Conservation (phyloP, 192 early-diverging fungal genomes). For the Mortierella alpina region DNA sequence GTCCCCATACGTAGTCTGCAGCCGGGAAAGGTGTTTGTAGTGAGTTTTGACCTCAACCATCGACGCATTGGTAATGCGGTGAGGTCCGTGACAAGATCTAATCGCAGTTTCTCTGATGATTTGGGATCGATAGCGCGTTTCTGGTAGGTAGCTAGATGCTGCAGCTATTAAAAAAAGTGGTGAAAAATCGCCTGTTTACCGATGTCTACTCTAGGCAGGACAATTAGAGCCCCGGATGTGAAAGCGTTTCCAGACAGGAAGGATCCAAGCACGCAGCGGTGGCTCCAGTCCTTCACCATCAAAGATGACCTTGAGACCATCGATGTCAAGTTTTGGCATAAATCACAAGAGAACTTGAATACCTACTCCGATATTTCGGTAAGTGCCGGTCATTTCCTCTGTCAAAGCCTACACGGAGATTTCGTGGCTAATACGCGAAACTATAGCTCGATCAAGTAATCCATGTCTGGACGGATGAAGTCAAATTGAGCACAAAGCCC, state of each 20-base stretch:
- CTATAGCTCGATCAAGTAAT: slow-evolving; percentile 45
- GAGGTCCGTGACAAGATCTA: no score
- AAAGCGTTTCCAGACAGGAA: slow-evolving; percentile 26
- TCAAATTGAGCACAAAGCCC: slow-evolving; percentile 25
- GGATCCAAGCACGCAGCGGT: slow-evolving; percentile 14
- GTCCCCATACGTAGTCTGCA: slow-evolving; percentile 33
- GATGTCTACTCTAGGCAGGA: slow-evolving; percentile 10
- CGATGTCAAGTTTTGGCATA: slow-evolving; percentile 47
- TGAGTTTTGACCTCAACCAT: neutral
- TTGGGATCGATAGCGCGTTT: slow-evolving; percentile 11
- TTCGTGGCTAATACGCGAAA: neutral
- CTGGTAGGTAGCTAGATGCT: slow-evolving; percentile 6
- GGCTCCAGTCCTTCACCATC: slow-evolving; percentile 41
- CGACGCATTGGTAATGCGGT: no score
- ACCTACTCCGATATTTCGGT: slow-evolving; percentile 27
- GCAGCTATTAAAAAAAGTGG: neutral
- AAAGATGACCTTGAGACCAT: slow-evolving; percentile 41
- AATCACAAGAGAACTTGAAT: slow-evolving; percentile 26
- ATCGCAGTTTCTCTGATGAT: no score
- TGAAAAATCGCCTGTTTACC: neutral
- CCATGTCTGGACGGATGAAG: slow-evolving; percentile 41
- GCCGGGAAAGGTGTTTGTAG: neutral
- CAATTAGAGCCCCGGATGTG: slow-evolving; percentile 16
- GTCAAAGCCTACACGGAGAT: neutral
- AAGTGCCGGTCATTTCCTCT: neutral